These are phyloP conservation scores for Astrocystis sublimbata DNA, from an alignment of 495 filamentous ascomycete genomes.

Conservation along the genomic window DNA sequence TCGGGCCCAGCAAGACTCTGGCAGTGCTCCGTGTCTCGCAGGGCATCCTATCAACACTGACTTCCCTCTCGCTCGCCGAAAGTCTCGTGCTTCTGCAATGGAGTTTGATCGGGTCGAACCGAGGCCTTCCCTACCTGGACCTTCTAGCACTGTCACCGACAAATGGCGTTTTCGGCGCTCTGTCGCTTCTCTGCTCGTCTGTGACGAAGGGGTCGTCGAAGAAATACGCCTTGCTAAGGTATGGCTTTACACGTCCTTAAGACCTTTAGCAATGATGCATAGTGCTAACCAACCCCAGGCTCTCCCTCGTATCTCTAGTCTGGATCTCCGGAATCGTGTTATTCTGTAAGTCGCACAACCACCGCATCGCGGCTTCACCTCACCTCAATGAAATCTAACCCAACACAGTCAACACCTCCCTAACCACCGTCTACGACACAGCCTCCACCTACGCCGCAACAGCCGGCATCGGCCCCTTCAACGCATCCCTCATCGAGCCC, in stretches of 20 bases:
- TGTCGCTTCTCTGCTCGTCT: not conserved
- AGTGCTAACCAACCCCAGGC: not conserved
- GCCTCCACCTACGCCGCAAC: constrained; percentile 19
- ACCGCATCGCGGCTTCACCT: not conserved
- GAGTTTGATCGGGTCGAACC: not conserved
- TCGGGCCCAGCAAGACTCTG: not conserved
- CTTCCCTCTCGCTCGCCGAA: not conserved
- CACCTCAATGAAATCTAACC: not conserved
- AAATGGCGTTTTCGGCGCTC: not conserved
- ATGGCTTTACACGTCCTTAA: not conserved
- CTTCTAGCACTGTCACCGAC: not conserved
- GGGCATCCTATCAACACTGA: not conserved
- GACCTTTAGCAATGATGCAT: not conserved
- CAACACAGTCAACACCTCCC: not conserved
- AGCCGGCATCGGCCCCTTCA: constrained; percentile 23
- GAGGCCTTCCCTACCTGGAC: not conserved
- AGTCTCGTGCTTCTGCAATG: not conserved
- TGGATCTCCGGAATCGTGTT: not conserved
- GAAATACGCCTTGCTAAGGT: not conserved
- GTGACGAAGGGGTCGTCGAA: not conserved
- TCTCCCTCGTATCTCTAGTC: not conserved
- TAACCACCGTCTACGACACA: constrained; percentile 15
- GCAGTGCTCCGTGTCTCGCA: not conserved
- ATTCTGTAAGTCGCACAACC: not conserved
- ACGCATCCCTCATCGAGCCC: constrained; percentile 14